Conservation (phyloP, 305 asterid genomes). For the Solanum aculeatissimum region DNA sequence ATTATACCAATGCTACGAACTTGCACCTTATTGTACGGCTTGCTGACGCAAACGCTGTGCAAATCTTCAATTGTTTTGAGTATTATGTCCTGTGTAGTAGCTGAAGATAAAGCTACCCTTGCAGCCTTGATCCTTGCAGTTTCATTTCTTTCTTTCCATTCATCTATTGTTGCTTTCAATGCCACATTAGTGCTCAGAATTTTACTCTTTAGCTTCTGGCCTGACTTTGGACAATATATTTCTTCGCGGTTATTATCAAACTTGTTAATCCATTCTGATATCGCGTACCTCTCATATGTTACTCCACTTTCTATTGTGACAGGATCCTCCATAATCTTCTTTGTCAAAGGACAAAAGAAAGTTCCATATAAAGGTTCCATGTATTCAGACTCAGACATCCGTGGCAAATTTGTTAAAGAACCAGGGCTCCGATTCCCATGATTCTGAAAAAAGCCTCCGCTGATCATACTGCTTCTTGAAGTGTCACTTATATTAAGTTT, state of each 20-base stretch:
- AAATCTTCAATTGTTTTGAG: constrained; percentile 67
- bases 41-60: constrained; percentile 31
- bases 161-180: constrained; percentile 53
- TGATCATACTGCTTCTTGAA: constrained; percentile 8
- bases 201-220: constrained; percentile 33
- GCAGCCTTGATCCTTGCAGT: constrained; percentile 61
- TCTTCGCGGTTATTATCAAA: constrained; percentile 20
- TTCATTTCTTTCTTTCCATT: constrained; percentile 76
- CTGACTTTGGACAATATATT: constrained; percentile 49
- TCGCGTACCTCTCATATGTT: constrained; percentile 54
- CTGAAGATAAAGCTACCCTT: constrained; percentile 53
- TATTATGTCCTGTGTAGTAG: constrained; percentile 49
- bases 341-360: constrained; percentile 66
- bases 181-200: constrained; percentile 46
- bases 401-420: constrained; percentile 29
- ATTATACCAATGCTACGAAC: constrained; percentile 47
- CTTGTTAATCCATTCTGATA: constrained; percentile 39
- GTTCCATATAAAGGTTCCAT: constrained; percentile 66
- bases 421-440: constrained; percentile 12
- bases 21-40: constrained; percentile 41
- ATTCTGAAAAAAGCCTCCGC: neutral
- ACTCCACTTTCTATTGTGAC: constrained; percentile 64
- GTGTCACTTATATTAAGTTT: constrained; percentile 10
- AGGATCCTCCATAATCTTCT: constrained; percentile 72
- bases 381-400: constrained; percentile 24